Evolutionary conservation across 192 early-diverging fungal genomes (phyloP), one percentile per base, ranked within the genome.

Genomic region (Coemansia sp.): DNA sequence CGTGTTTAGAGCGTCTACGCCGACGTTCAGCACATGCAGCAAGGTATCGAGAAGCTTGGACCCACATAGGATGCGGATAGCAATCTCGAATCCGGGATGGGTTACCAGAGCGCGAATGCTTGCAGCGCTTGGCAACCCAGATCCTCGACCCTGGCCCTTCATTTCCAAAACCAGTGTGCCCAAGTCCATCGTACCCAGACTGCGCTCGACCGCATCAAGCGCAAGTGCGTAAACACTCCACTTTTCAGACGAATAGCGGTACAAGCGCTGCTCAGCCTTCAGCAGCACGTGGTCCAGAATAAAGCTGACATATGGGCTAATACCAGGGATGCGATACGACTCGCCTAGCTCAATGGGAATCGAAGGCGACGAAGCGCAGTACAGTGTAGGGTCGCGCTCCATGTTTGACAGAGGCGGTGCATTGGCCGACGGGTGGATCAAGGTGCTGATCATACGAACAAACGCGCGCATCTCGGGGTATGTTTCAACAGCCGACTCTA

Each of bases 381-480:
- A 83, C 30, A 74, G 50, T 0, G 70, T 10, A 29, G 79, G 78
- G 33, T 83, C 78, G 36, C 69, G 70, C 48, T 76, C 75, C 59
- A 73, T 42, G 65, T 71, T 65, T 7, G 63, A 65, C 54, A 72
- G 59, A 29, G 72, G 62, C 0, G 81, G 69, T 1, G 75, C 71
- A 20, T 80, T 76, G 56, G 73, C 68, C 7, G 86, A 85, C 10
- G 83, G 63, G 49, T 94, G 90, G 31, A 91, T 85, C 14, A 97
- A 79, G 32, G 83, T 72, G 2, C 82, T 81, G 12, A 99, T 67
- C 3, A 99, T 85, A 7, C 81, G 71, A 8, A 96, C 67, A 75
- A 96, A 93, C 1, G 95, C 89, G 6, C 93, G 69, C 7, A 93
- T 96, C 77, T 96, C 91, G 1, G 93, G 89, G 66, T 94, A 99